phyloP scores from a whole-genome alignment of 306 rosid genomes.

The Potentilla sterilis region DNA sequence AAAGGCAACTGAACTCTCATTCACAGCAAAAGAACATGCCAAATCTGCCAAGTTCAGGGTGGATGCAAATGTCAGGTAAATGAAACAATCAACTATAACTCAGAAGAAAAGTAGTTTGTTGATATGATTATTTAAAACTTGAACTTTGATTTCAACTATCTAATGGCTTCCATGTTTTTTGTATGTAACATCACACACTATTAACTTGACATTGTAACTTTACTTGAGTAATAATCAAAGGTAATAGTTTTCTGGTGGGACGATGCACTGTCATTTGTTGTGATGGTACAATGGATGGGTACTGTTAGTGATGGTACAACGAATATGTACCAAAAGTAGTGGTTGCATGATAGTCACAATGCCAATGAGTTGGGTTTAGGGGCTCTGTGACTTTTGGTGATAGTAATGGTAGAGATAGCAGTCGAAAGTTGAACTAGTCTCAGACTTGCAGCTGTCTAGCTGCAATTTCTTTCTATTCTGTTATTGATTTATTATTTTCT shows the following conservation, averaged over 20 bases:
- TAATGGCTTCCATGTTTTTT: not conserved
- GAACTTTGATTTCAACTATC: not conserved
- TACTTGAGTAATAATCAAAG: not conserved
- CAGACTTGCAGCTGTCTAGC: not conserved
- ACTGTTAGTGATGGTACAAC: not conserved
- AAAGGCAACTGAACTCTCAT: constrained; percentile 23
- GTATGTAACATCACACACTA: not conserved
- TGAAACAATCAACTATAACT: constrained; percentile 35
- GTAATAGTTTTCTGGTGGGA: not conserved
- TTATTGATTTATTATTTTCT: no score
- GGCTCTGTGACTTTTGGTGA: not conserved
- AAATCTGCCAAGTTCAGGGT: constrained; percentile 34
- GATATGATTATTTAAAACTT: not conserved
- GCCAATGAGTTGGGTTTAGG: no score
- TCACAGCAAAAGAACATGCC: constrained; percentile 38
- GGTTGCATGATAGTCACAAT: not conserved
- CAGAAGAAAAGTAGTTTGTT: constrained; percentile 43
- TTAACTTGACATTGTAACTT: not conserved
- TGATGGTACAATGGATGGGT: not conserved
- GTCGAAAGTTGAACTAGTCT: not conserved
- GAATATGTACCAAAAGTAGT: not conserved
- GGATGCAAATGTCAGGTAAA: constrained; percentile 58
- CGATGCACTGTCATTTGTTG: not conserved
- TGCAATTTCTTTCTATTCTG: not conserved
- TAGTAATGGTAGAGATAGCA: not conserved